These are phyloP conservation scores for Sphagnum contortum DNA, from an alignment of 225 moss, liverwort and hornwort species.

Conservation along the genomic window DNA sequence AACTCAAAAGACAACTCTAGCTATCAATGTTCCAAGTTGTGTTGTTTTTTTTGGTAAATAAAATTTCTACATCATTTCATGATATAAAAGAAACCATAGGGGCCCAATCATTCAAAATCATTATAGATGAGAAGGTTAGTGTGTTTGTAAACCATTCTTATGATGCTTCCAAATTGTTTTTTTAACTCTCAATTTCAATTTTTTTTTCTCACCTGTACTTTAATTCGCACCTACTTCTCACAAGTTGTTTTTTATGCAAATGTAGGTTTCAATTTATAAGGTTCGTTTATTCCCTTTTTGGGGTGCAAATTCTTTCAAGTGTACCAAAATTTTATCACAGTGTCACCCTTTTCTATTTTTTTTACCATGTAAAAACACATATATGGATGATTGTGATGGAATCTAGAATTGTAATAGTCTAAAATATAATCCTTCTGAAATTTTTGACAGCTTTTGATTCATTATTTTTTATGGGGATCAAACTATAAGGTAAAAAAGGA, in stretches of 20 bases:
- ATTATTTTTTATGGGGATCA: too few species aligned
- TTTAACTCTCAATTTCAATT: neutral
- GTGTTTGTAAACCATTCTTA: too few species aligned
- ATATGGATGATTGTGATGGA: too few species aligned
- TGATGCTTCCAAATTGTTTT: neutral
- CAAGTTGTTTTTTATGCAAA: neutral
- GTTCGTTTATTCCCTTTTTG: conserved; percentile 58
- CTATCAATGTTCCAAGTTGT: conserved; percentile 1
- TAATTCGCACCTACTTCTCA: too few species aligned
- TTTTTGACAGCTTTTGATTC: too few species aligned
- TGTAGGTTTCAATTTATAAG: conserved; percentile 37
- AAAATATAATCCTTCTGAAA: too few species aligned
- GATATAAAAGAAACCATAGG: conserved; percentile 85
- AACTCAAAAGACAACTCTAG: conserved; percentile 42
- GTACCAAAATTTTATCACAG: too few species aligned
- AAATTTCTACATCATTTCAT: conserved; percentile 67
- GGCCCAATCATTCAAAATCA: conserved; percentile 64
- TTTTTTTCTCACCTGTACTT: too few species aligned
- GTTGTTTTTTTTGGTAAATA: conserved; percentile 24
- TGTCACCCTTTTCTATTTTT: too few species aligned
- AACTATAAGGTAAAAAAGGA: too few species aligned
- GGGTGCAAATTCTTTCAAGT: conserved; percentile 4
- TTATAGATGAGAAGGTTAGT: conserved; percentile 59
- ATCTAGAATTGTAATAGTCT: too few species aligned
- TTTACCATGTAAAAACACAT: too few species aligned